phyloP scores from a whole-genome alignment of 2,329 filamentous ascomycete genomes.

The Beauveria australis region DNA sequence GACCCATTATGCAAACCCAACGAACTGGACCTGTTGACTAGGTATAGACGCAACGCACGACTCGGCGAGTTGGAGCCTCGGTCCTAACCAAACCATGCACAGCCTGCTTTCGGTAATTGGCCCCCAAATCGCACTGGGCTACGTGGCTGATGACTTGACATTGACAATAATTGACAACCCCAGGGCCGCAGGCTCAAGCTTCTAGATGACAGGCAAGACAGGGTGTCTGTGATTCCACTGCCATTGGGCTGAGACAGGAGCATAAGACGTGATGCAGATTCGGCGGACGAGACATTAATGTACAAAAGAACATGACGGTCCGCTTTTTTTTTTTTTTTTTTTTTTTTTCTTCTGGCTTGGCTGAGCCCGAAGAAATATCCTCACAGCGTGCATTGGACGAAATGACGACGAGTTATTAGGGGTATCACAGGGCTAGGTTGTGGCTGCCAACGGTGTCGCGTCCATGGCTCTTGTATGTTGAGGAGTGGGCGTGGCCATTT shows the following conservation, averaged over 20 bases:
- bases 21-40: not conserved
- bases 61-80: not conserved
- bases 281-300: not conserved
- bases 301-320: not conserved
- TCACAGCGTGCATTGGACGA: not conserved
- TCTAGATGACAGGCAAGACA: not conserved
- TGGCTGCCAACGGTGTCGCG: not conserved
- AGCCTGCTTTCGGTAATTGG: not conserved
- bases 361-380: not conserved
- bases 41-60: not conserved
- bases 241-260: constrained; percentile 1
- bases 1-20: not conserved
- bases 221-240: not conserved
- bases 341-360: too few relatives aligned
- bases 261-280: not conserved
- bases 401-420: not conserved
- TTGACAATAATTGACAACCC: not conserved
- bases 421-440: not conserved
- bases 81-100: not conserved
- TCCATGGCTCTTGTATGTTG: not conserved
- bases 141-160: not conserved
- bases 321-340: too few relatives aligned
- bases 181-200: not conserved
- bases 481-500: not conserved
- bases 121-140: not conserved